Conservation (phyloP, 73 alveolate species). For the Diophrys sp. region DNA sequence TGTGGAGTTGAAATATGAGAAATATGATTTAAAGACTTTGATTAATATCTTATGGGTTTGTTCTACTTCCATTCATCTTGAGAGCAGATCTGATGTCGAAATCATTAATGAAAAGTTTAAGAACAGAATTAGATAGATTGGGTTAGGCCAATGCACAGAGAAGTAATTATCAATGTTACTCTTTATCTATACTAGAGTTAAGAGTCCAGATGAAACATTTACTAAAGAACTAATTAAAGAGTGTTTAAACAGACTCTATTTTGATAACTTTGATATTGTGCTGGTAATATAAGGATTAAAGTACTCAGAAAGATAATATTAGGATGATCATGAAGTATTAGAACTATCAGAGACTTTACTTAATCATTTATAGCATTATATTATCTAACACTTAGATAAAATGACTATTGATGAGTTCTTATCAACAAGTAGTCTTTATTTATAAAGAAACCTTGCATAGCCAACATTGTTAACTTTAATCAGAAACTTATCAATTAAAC, state of each 20-base stretch:
- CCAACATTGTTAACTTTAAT: neutral
- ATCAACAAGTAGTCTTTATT: neutral
- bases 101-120: neutral
- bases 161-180: slow-evolving; percentile 23
- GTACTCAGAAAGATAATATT: neutral
- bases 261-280: neutral
- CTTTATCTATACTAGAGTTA: slow-evolving; percentile 36
- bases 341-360: neutral
- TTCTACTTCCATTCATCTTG: slow-evolving; percentile 6
- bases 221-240: neutral
- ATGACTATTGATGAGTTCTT: neutral
- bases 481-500: neutral
- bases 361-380: neutral
- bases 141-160: neutral
- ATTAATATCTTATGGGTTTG: slow-evolving; percentile 15
- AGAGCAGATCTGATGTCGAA: neutral
- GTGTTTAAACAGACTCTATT: neutral
- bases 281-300: neutral
- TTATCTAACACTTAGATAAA: neutral
- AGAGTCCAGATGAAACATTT: slow-evolving; percentile 13
- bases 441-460: neutral
- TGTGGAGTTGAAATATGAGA: slow-evolving; percentile 17
- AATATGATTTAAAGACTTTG: slow-evolving; percentile 15
- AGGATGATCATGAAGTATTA: neutral
- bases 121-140: slow-evolving; percentile 12